These are phyloP conservation scores for Candida hungchunana DNA, from an alignment of 805 yeast species.

Conservation along the genomic window DNA sequence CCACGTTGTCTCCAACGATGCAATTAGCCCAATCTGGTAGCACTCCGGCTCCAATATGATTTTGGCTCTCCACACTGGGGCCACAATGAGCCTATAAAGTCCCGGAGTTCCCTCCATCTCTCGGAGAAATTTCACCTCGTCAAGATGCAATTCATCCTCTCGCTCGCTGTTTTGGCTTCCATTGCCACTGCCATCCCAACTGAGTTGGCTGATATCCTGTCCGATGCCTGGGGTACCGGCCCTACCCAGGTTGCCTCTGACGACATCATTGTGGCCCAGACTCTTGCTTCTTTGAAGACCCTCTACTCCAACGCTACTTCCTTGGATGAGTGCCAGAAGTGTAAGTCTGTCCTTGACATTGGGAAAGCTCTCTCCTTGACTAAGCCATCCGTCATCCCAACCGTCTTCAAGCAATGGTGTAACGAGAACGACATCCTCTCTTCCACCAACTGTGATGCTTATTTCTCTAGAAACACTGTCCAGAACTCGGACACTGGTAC, in stretches of 20 bases:
- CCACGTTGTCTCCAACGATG: too few species aligned
- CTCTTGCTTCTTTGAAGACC: constrained; percentile 14
- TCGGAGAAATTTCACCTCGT: too few species aligned
- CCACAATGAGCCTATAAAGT: too few species aligned
- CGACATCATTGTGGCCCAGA: constrained; percentile 10
- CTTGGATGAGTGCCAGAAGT: constrained; percentile 29
- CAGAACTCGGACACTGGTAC: constrained; percentile 34
- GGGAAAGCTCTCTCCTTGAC: constrained; percentile 36
- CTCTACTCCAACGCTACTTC: constrained; percentile 17
- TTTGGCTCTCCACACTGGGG: too few species aligned
- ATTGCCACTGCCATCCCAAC: constrained; percentile 10
- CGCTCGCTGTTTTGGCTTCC: constrained; percentile 3
- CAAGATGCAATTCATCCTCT: constrained; percentile 7
- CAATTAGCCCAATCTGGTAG: too few species aligned
- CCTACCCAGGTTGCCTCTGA: constrained; percentile 13
- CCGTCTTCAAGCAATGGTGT: constrained; percentile 42
- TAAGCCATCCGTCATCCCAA: constrained; percentile 39
- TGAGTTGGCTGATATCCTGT: constrained; percentile 9
- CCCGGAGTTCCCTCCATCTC: too few species aligned
- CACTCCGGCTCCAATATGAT: too few species aligned
- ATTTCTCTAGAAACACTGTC: constrained; percentile 36
- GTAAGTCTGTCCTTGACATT: constrained; percentile 32
- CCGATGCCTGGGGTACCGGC: constrained; percentile 10
- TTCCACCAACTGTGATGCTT: constrained; percentile 27
- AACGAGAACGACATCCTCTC: constrained; percentile 27